A percentile compares a stretch with the other conserved stretches of the same genome.
Conservation (phyloP, 495 filamentous ascomycete species). For the Trypethelium eluteriae region DNA sequence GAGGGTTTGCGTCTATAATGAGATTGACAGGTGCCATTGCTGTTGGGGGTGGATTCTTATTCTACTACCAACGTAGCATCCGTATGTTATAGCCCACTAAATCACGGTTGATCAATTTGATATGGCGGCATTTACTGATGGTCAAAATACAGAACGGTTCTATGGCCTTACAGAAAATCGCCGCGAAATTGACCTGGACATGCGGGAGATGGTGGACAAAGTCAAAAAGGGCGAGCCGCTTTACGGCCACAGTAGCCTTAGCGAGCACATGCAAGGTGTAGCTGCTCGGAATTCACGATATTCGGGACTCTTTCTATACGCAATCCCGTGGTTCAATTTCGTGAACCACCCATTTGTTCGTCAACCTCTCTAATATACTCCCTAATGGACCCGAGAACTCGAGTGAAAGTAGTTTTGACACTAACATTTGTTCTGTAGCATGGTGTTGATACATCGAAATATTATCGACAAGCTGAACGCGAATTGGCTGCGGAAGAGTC, state of each 20-base stretch:
- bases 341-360: constrained; percentile 83
- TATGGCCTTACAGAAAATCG: constrained; percentile 89
- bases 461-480: constrained; percentile 90
- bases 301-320: constrained; percentile 68
- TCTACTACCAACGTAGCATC: constrained; percentile 67
- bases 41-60: constrained; percentile 63
- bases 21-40: constrained; percentile 66
- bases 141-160: constrained; percentile 50
- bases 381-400: not conserved
- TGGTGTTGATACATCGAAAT: constrained; percentile 95
- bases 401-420: not conserved
- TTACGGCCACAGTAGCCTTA: constrained; percentile 73
- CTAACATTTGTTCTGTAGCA: constrained; percentile 47
- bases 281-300: constrained; percentile 89
- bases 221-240: constrained; percentile 85
- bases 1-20: constrained; percentile 75
- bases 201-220: constrained; percentile 93
- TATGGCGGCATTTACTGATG: constrained; percentile 23
- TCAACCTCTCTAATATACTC: not conserved
- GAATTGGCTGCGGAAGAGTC: constrained; percentile 72
- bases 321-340: constrained; percentile 93
- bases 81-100: constrained; percentile 37
- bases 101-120: not conserved
- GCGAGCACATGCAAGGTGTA: constrained; percentile 86
- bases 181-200: constrained; percentile 89